phyloP scores from a whole-genome alignment of 768 basidiomycete genomes.

The Strobilomyces dryophilus region DNA sequence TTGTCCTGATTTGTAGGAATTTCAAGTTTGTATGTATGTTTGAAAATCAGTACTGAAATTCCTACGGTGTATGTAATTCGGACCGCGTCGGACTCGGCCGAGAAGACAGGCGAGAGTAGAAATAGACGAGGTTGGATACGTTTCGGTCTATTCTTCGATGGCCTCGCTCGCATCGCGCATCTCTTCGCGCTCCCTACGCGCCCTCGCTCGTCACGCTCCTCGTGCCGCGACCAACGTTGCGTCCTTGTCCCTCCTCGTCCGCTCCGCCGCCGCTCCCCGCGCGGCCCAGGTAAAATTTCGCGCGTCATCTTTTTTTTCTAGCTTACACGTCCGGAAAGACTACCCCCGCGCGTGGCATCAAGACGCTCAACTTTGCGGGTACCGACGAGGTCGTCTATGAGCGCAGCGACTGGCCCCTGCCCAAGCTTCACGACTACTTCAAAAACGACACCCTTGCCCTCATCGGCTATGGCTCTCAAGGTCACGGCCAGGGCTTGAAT shows the following conservation, averaged over 20 bases:
- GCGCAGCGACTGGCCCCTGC: constrained; percentile 95
- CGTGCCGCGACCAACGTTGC: constrained; percentile 45
- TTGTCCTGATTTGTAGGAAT: no score
- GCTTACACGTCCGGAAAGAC: constrained; percentile 29
- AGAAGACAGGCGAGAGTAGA: constrained; percentile 3
- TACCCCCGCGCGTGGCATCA: constrained; percentile 68
- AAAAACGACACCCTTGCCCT: constrained; percentile 99
- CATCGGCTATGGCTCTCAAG: constrained; percentile 98
- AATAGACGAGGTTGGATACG: constrained; percentile 3
- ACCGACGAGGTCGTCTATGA: constrained; percentile 92
- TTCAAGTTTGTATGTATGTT: no score
- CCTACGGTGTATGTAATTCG: constrained; percentile 5
- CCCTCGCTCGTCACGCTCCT: constrained; percentile 62
- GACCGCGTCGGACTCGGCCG: constrained; percentile 21
- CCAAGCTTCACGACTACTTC: constrained; percentile 99
- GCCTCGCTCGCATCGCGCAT: constrained; percentile 53
- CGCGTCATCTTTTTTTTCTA: neutral
- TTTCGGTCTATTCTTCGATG: constrained; percentile 42
- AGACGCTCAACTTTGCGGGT: constrained; percentile 96
- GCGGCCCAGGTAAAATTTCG: constrained; percentile 29
- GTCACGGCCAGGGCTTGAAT: constrained; percentile 97
- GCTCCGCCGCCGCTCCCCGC: constrained; percentile 32
- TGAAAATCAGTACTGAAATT: no score
- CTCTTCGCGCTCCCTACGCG: constrained; percentile 61
- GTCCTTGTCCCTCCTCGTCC: constrained; percentile 66